Evolutionary conservation across 2,329 filamentous ascomycete species (phyloP), one percentile per base, ranked within the genome.

Genomic region (Fusarium ambrosium): DNA sequence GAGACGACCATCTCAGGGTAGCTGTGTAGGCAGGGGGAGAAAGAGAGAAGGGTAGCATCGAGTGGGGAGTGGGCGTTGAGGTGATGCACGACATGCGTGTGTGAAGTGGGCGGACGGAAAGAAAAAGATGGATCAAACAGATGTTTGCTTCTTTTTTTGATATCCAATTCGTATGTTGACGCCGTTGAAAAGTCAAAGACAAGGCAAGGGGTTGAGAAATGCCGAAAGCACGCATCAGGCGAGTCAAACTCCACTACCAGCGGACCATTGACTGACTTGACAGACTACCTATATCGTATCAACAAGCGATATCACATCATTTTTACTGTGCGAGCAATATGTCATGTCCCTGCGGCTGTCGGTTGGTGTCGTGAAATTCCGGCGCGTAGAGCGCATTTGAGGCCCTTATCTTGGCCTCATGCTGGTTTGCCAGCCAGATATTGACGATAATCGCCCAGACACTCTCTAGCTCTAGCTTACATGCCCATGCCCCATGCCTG

Each of bases 351-450:
- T 53, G 43, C 43, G 43, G 43, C 43, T 48, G 43, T 48, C 41
- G 41, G 41, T 45, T 45, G 45, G 45, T 53, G 48, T 53, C 48
- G 48, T 53, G 48, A 53, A 53, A 41, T 55, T 62, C 39, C 29
- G 48, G 70, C 70, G 69, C 55, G 22, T 69, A 66, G 48, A 72
- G 53, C 70, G 70, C 61, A 48, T 64, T 60, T 32, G 43, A 53
- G 10, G 39, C 41, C 34, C 55, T 48, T 66, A 63, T 71, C 68
- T 48, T 24, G 37, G 13, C 43, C 34, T 34, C 20, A 29, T 24
- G 39, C 34, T 27, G n/a, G 39, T 48, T 48, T 61, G 55, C 11
- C 45, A 34, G 55, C 11, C 45, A 45, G 58, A 22, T 22, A 62
- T 53, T 41, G 27, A 69, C 34, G 45, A 63, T 43, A 24, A 61